Conservation (phyloP, 208 protist genomes). For the Leishmania amazonensis region DNA sequence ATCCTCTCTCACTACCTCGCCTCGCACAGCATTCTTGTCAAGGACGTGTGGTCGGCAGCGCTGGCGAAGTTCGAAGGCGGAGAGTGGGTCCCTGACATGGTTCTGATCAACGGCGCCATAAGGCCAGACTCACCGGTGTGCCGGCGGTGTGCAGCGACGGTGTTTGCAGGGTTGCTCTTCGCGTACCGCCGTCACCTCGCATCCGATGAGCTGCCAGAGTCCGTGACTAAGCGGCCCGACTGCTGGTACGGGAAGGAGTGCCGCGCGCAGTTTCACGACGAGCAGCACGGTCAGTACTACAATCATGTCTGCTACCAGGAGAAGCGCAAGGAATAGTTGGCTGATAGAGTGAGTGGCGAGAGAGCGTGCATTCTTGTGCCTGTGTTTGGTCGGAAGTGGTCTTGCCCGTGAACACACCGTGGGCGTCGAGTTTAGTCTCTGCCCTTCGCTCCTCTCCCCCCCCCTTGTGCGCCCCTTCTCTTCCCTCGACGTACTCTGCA, state of each 20-base stretch:
- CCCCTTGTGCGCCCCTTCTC: background rate
- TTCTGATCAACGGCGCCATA: conserved; percentile 50
- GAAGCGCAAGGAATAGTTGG: conserved; percentile 77
- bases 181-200: conserved; percentile 74
- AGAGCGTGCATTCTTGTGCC: no score
- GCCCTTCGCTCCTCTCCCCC: background rate
- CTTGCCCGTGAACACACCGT: background rate
- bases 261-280: conserved; percentile 83
- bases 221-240: conserved; percentile 63
- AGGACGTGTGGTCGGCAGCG: conserved; percentile 52
- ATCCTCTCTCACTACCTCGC: conserved; percentile 75
- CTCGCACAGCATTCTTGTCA: conserved; percentile 31
- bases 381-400: background rate
- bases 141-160: conserved; percentile 40
- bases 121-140: conserved; percentile 54
- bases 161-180: conserved; percentile 81
- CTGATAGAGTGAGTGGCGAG: background rate
- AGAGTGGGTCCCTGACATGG: conserved; percentile 68
- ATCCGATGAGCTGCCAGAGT: conserved; percentile 47
- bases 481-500: background rate
- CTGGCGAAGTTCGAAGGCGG: conserved; percentile 42
- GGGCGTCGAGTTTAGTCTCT: background rate
- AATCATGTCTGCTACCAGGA: conserved; percentile 91
- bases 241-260: conserved; percentile 92
- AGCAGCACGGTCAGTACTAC: conserved; percentile 78